Base-by-base conservation (phyloP, 306 rosid genomes). In the Acacia confusa region DNA sequence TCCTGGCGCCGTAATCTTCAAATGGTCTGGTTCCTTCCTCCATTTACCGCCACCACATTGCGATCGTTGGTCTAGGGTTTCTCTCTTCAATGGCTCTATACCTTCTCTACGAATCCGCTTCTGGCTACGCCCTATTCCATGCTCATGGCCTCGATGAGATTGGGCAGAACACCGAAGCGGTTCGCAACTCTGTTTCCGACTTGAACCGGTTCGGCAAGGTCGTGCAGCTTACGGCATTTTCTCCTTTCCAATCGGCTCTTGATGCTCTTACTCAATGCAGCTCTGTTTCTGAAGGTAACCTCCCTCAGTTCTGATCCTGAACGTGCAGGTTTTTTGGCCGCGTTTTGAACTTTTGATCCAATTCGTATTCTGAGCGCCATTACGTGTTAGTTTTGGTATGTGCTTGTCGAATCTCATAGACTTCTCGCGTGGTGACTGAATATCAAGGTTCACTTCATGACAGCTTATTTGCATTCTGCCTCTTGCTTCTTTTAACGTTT, bases 71-170 rank as follows among this genome's bases (percentile, higher is more conserved):
- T 20, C n/a, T 70, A 82, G 88, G 52, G 74, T 79, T 71, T 79
- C 47, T 25, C 47, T 48, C 74, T 68, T 38, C 85, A 28, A 93
- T 95, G 99, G 91, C 93, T 14, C 79, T 92, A 44, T 92, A 87
- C 84, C 90, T 95, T 24, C 92, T 95, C 0, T 81, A 85, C 77
- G 99, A 95, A 68, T 81, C 96, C 2, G 96, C 99, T 57, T 85
- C 91, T 1, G 99, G 99, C 2, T 95, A 92, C 68, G 90, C 92
- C 14, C 85, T 95, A 15, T 86, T 92, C 20, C 90, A 85, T 24
- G 97, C 92, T 67, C 92, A 91, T 22, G 99, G 99, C 64, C 80
- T 95, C 44, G 99, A 95, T 73, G 97, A 95, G 69, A 93, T 95
- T 16, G 98, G 97, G 0, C 99, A 93, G 90, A 92, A 86, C 87